Evolutionary conservation across 2,329 filamentous ascomycete species (phyloP).

Genomic region (Cytospora chrysosperma): DNA sequence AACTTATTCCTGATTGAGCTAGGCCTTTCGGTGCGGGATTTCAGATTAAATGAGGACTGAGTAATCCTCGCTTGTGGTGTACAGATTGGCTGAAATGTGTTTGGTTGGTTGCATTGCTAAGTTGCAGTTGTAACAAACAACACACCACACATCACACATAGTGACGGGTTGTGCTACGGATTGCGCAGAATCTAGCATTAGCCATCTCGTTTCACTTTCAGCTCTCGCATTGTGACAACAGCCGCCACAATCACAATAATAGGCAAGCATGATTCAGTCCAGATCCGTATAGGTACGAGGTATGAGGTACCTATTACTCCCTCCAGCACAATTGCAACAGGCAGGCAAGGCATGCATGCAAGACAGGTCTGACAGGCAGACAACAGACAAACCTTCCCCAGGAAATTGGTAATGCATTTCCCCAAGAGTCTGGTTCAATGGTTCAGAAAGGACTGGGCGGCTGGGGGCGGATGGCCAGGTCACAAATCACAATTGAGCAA

Average conservation of each 20-base stretch:
- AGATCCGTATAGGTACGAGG: too few species aligned
- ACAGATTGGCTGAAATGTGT: too few species aligned
- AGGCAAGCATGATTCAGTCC: background rate
- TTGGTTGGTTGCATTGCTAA: too few species aligned
- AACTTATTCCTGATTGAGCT: too few species aligned
- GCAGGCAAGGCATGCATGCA: too few species aligned
- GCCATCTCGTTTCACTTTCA: conserved; percentile 3
- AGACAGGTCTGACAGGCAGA: too few species aligned
- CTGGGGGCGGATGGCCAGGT: background rate
- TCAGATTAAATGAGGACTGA: too few species aligned
- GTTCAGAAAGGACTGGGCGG: too few species aligned
- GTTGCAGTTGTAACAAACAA: background rate
- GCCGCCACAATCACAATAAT: background rate
- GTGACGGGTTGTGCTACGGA: conserved; percentile 7
- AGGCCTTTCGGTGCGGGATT: too few species aligned
- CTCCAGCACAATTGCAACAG: background rate
- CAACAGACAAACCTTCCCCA: background rate
- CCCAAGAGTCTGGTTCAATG: conserved; percentile 11
- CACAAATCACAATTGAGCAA: background rate
- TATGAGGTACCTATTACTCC: too few species aligned
- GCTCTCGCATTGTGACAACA: background rate
- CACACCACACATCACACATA: background rate
- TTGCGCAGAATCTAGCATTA: conserved; percentile 11
- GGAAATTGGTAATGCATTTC: too few species aligned
- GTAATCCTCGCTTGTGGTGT: too few species aligned